A percentile compares a stretch with the other conserved stretches of the same genome.
Evolutionary conservation across 495 filamentous ascomycete species (phyloP).

Genomic region (Cairneyella variabilis): DNA sequence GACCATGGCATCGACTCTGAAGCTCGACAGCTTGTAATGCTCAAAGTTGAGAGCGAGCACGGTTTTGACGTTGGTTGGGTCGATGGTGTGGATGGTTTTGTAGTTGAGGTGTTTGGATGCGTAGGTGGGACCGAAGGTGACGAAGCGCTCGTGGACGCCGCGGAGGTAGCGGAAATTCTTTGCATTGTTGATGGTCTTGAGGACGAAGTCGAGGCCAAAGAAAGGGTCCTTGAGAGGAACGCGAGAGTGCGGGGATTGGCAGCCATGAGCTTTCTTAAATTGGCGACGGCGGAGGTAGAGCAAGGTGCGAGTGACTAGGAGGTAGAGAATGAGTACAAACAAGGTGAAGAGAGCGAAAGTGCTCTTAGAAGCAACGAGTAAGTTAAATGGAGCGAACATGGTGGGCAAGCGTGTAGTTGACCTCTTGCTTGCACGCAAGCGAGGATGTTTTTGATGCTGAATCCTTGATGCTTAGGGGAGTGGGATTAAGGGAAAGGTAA

Average conservation of each 20-base stretch:
- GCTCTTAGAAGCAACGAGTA: too few species aligned
- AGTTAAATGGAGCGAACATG: too few species aligned
- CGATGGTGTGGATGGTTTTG: background rate
- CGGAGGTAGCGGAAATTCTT: constrained; percentile 4
- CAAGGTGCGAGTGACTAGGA: background rate
- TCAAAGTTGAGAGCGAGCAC: constrained; percentile 57
- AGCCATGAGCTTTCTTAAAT: constrained; percentile 11
- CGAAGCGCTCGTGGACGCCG: constrained; percentile 12
- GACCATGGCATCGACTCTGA: constrained; percentile 23
- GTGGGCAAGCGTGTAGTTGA: too few species aligned
- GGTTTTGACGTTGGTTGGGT: constrained; percentile 50
- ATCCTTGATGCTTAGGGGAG: too few species aligned
- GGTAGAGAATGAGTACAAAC: too few species aligned
- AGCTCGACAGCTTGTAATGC: constrained; percentile 40
- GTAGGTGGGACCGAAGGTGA: background rate
- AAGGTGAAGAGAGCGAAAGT: too few species aligned
- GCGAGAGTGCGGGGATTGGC: constrained; percentile 14
- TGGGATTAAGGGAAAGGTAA: too few species aligned
- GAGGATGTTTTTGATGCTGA: too few species aligned
- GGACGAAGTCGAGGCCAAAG: constrained; percentile 37
- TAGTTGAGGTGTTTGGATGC: background rate
- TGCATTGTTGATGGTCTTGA: constrained; percentile 17
- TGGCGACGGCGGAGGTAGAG: background rate
- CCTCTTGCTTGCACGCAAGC: too few species aligned
- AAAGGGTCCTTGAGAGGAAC: constrained; percentile 38